These are phyloP conservation scores for Geranium brycei DNA, from an alignment of 345 rosid genomes.

Conservation along the genomic window DNA sequence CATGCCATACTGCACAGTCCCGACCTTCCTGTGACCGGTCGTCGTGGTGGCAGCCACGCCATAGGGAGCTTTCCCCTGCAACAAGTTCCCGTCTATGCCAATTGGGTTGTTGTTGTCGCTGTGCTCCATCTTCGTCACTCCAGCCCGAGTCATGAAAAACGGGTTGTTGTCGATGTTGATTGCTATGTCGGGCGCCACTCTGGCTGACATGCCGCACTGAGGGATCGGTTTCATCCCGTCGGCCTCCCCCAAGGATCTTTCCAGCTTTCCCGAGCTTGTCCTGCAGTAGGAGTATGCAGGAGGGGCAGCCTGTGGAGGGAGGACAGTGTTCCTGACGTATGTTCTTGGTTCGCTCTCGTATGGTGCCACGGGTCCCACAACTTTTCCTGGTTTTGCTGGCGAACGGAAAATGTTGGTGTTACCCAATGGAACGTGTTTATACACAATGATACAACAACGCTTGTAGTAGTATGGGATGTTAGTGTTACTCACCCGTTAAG, in stretches of 20 bases:
- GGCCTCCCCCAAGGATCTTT: slow-evolving; percentile 15
- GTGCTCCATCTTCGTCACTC: slow-evolving; percentile 20
- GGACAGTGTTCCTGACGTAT: slow-evolving; percentile 32
- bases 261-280: slow-evolving; percentile 42
- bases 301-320: slow-evolving; percentile 36
- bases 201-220: slow-evolving; percentile 40
- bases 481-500: slow-evolving; percentile 34
- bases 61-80: slow-evolving; percentile 47
- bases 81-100: slow-evolving; percentile 41
- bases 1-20: slow-evolving; percentile 59
- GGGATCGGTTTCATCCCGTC: background rate
- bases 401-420: slow-evolving; percentile 7
- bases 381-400: slow-evolving; percentile 56
- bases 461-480: no score
- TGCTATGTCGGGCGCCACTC: slow-evolving; percentile 54
- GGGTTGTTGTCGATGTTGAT: slow-evolving; percentile 73
- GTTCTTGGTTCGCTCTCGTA: slow-evolving; percentile 61
- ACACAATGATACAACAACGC: background rate
- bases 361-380: slow-evolving; percentile 50
- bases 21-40: slow-evolving; percentile 57
- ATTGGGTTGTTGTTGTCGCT: slow-evolving; percentile 23
- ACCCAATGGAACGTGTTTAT: background rate
- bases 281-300: slow-evolving; percentile 29
- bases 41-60: slow-evolving; percentile 36
- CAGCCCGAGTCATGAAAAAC: slow-evolving; percentile 52